Base-by-base conservation (phyloP, 2,329 filamentous ascomycete genomes). In the Aspergillus fischeri region DNA sequence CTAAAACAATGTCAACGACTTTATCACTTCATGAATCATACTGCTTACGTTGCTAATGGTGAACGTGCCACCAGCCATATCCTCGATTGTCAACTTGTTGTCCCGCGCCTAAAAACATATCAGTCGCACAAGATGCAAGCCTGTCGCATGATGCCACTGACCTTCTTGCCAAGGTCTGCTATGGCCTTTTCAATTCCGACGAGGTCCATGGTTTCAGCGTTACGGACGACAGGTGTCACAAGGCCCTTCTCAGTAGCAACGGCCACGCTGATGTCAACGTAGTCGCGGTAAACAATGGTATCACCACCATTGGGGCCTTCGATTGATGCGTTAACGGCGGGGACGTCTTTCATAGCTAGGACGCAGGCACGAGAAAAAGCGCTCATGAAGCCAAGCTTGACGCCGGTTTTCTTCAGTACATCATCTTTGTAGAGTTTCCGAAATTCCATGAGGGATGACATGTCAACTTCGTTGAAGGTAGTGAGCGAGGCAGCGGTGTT, bases 301-400 rank as follows among this genome's bases (percentile, higher is more conserved):
- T 99, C 94, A 58, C 94, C 94, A 49, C 92, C 91, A 69, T 93
- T 91, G 52, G 92, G 91, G 9, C 94, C 94, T 74, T 99, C 94
- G 65, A 99, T 99, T 41, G 92, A 96, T 24, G 93, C 94, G 70
- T 99, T 99, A 68, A 97, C 91, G 1, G 88, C 88, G 11, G 92
- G 94, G n/a, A 97, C 81, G 63, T 97, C 92, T 70, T 89, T 90
- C 90, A 97, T 96, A 57, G 94, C 94, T 59, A 97, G 81, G 48
- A 96, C 86, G 67, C 86, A 90, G 50, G 94, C 94, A 63, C 89
- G 90, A 3, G 93, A 90, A 78, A 99, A 99, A 55, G 93, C 93
- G 74, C 92, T 94, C 93, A 99, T 97, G 81, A 97, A 99, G n/a
- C 94, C 94, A 54, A 99, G 88, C 82, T 97, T 99, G 57, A 97